A percentile compares a stretch with the other conserved stretches of the same genome.
Evolutionary conservation across 208 protist genomes (phyloP).

Genomic region (Trypanosoma cruzi): DNA sequence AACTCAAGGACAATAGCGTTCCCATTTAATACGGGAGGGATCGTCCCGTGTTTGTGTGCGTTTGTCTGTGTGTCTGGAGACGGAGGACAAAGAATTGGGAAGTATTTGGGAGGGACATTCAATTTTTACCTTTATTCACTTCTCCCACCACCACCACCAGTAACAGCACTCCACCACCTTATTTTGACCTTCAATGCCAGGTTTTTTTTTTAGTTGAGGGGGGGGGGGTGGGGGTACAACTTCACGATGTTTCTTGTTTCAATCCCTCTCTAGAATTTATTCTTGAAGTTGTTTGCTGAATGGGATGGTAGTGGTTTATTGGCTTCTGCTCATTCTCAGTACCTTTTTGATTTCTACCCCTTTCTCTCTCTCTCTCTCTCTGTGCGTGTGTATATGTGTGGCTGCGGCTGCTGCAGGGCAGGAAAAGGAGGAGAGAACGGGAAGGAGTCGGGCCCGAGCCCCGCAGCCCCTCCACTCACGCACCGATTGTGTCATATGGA

Average conservation of each 20-base stretch:
- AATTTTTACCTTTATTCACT: not conserved
- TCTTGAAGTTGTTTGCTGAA: not conserved
- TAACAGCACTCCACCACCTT: no score
- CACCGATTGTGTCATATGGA: not conserved
- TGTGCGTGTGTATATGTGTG: not conserved
- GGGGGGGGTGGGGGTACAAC: no score
- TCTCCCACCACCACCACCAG: no score
- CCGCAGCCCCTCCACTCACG: not conserved
- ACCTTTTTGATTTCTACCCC: not conserved
- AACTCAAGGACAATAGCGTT: not conserved
- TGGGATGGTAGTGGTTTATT: not conserved
- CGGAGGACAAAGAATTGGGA: not conserved
- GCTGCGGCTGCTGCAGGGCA: not conserved
- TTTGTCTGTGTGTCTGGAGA: not conserved
- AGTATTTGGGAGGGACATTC: not conserved
- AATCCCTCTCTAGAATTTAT: no score
- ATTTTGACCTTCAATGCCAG: no score
- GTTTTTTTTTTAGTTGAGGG: no score
- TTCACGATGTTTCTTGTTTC: no score
- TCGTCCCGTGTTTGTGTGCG: not conserved
- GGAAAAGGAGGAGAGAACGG: not conserved
- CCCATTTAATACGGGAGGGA: not conserved
- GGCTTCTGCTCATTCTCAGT: not conserved
- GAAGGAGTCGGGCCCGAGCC: not conserved
- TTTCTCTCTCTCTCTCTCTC: not conserved